A percentile compares a stretch with the other conserved stretches of the same genome.
phyloP scores from a whole-genome alignment of 2,329 filamentous ascomycete species.

The Colletotrichum caudatum region DNA sequence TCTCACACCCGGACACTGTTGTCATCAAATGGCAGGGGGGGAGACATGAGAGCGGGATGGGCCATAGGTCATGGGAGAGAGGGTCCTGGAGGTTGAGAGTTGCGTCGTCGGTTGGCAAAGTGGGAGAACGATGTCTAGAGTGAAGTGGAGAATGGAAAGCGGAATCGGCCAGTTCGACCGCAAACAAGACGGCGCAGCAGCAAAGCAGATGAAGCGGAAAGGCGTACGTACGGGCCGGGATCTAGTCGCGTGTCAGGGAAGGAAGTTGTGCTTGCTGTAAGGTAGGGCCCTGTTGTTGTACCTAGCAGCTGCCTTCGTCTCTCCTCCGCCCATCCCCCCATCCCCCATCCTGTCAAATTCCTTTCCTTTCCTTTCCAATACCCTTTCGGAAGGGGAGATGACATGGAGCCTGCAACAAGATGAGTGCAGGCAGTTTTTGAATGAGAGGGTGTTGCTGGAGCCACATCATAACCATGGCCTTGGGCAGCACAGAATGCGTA shows the following conservation, averaged over 20 bases:
- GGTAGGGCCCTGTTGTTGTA: constrained; percentile 2
- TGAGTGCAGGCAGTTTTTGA: constrained; percentile 34
- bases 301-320: not conserved
- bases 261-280: not conserved
- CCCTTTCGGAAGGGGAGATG: constrained; percentile 27
- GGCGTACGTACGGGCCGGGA: not conserved
- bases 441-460: constrained; percentile 36
- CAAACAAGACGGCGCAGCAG: not conserved
- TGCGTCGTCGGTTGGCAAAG: not conserved
- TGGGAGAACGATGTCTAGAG: constrained; percentile 3
- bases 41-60: not conserved
- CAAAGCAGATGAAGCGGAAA: constrained; percentile 3
- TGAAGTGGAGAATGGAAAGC: constrained; percentile 23
- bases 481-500: constrained; percentile 34
- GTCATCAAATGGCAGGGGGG: constrained; percentile 38
- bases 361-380: constrained; percentile 15
- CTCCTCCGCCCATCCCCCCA: constrained; percentile 8
- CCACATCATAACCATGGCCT: constrained; percentile 36
- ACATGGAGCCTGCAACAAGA: constrained; percentile 31
- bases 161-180: constrained; percentile 18
- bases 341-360: constrained; percentile 3
- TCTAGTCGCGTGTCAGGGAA: not conserved
- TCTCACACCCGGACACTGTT: constrained; percentile 30
- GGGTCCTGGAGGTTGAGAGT: constrained; percentile 14
- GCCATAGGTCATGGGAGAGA: not conserved